Evolutionary conservation across 2,329 filamentous ascomycete species (phyloP).

Genomic region (Fusarium napiforme): DNA sequence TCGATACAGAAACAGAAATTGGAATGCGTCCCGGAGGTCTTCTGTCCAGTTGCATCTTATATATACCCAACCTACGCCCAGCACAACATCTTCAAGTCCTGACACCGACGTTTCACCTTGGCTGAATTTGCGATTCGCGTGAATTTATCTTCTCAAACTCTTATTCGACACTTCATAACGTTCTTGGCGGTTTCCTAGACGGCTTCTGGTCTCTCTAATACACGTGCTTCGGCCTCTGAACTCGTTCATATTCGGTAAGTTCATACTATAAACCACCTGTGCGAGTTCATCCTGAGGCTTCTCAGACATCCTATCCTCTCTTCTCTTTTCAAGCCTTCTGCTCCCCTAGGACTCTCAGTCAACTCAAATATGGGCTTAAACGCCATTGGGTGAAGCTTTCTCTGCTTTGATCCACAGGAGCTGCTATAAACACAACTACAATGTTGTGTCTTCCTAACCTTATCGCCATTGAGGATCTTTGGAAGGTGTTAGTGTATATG

Average conservation of each 20-base stretch:
- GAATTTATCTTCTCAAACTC: conserved; percentile 15
- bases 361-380: conserved; percentile 1
- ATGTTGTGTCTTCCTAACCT: conserved; percentile 11
- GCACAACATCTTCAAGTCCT: conserved; percentile 7
- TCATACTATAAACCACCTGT: neutral
- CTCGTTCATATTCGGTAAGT: conserved; percentile 25
- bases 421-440: conserved; percentile 7
- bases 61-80: neutral
- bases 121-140: conserved; percentile 2
- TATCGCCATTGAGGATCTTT: conserved; percentile 8
- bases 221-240: neutral
- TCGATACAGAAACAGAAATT: neutral
- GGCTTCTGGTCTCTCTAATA: conserved; percentile 13
- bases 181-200: conserved; percentile 9
- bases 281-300: conserved; percentile 7
- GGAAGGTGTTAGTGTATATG: conserved; percentile 27
- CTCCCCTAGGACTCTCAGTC: neutral
- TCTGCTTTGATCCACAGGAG: conserved; percentile 5
- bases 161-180: conserved; percentile 14
- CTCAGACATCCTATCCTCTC: conserved; percentile 7
- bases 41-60: neutral
- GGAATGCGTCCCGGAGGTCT: neutral
- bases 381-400: conserved; percentile 6
- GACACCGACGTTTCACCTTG: conserved; percentile 4
- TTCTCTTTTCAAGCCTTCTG: conserved; percentile 3